Base-by-base conservation (phyloP, 352 stramenopile genomes). In the Phytophthora melonis region DNA sequence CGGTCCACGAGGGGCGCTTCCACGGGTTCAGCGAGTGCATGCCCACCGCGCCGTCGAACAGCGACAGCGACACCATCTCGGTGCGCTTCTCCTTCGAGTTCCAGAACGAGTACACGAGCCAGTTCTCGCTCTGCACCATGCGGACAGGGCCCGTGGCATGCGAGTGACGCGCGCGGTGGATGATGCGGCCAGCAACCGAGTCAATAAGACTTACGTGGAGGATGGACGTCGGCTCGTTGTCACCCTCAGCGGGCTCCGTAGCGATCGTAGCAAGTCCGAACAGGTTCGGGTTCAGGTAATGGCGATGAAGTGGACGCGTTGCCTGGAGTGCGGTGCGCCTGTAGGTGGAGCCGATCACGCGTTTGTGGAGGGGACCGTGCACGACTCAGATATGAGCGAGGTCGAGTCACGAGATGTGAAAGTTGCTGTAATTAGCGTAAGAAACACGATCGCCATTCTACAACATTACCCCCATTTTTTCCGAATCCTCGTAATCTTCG, bases 241-340 rank as follows among this genome's bases (percentile, higher is more conserved):
- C 88, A 23, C 69, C 69, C 34, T 75, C 75, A 7, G 80, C 66
- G 32, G 59, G 39, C 60, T 95, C 88, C 3, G 70, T 81, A 7
- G 82, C 69, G 50, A 98, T 76, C 8, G 96, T 98, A 14, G 97
- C 88, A 49, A 99, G 69, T 1, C 95, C 93, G 49, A 97, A 92
- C 57, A 99, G 81, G 74, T 99, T 97, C 39, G 98, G 97, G 81
- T 99, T 99, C 45, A 99, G 72, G 79, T 99, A 99, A 80, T 83
- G 54, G 84, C 89, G 7, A 97, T 95, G 87, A 45, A 95, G 58
- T 45, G 72, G 61, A 68, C 77, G 8, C 64, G 19, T 1, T 97
- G 91, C 45, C 77, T 83, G 2, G 91, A 97, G 61, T 97, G 91
- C 72, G 79, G 80, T 9, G 88, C 77, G 7, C 43, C 47, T 23